phyloP scores from a whole-genome alignment of 192 early-diverging fungal species.

The Allomyces arbusculus region DNA sequence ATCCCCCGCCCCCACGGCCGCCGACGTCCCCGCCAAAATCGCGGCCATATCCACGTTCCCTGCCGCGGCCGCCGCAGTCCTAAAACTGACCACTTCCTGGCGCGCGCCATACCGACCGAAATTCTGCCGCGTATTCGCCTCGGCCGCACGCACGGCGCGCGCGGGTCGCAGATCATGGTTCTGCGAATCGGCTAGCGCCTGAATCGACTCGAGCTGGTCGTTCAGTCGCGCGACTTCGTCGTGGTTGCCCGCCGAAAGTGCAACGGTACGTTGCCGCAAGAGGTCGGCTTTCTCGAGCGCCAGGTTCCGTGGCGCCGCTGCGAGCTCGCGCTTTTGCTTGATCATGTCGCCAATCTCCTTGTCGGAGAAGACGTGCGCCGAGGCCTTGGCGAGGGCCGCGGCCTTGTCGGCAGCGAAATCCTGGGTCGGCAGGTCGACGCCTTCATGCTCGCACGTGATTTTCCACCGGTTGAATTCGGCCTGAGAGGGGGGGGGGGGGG shows the following conservation, averaged over 20 bases:
- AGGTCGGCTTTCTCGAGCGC: constrained; percentile 4
- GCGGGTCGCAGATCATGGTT: background rate
- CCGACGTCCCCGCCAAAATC: constrained; percentile 4
- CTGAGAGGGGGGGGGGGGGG: no score
- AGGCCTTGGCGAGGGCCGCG: constrained; percentile 2
- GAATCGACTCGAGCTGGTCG: constrained; percentile 4
- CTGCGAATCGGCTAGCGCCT: constrained; percentile 1
- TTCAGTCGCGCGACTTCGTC: constrained; percentile 2
- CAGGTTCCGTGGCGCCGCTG: constrained; percentile 3
- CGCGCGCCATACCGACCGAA: background rate
- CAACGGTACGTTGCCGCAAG: constrained; percentile 2
- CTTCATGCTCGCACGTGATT: constrained; percentile 3
- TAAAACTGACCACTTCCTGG: no score
- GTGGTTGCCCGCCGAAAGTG: constrained; percentile 2
- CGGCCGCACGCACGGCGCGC: background rate
- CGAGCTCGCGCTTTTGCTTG: constrained; percentile 5
- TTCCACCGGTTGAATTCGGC: constrained; percentile 4
- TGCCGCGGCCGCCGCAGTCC: no score
- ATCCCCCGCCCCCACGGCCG: background rate
- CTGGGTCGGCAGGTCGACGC: constrained; percentile 3
- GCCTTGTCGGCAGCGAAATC: background rate
- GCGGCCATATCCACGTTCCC: constrained; percentile 6
- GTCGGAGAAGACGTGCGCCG: constrained; percentile 5
- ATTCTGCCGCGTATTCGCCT: background rate
- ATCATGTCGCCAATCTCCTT: constrained; percentile 12